Evolutionary conservation across 768 basidiomycete genomes (phyloP).

Genomic region (Leccinum broughii): DNA sequence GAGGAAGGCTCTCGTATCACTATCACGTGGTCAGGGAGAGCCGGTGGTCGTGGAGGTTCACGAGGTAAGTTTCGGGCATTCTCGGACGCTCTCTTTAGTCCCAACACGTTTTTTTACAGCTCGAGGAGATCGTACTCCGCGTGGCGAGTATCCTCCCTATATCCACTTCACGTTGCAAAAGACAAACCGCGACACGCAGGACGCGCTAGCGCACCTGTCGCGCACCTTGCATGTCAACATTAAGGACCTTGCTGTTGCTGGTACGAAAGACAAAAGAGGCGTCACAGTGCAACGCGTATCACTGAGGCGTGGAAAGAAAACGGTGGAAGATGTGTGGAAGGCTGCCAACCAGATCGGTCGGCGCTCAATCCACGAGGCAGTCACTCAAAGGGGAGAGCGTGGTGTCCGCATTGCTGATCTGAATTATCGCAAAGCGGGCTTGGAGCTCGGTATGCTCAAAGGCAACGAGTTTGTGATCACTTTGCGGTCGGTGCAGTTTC

Average conservation of each 20-base stretch:
- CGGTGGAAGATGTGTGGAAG: conserved; percentile 84
- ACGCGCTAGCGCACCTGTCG: conserved; percentile 74
- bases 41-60: too few relatives aligned
- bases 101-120: conserved; percentile 12
- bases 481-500: conserved; percentile 56
- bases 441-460: conserved; percentile 95
- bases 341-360: conserved; percentile 68
- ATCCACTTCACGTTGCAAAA: conserved; percentile 98
- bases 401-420: conserved; percentile 89
- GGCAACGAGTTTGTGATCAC: conserved; percentile 97
- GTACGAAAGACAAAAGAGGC: conserved; percentile 98
- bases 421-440: conserved; percentile 73
- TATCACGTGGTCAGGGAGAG: too few relatives aligned
- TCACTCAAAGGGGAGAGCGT: conserved; percentile 79
- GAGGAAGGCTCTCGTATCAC: too few relatives aligned
- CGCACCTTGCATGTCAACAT: too few relatives aligned
- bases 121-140: conserved; percentile 46
- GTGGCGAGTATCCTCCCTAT: conserved; percentile 77
- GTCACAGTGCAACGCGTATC: conserved; percentile 94
- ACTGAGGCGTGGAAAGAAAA: conserved; percentile 71
- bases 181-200: conserved; percentile 96
- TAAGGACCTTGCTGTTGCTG: conserved; percentile 79
- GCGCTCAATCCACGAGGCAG: conserved; percentile 54
- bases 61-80: too few relatives aligned
- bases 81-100: too few relatives aligned